These are phyloP conservation scores for Candida glaebosa DNA, from an alignment of 805 yeast genomes.

Conservation along the genomic window DNA sequence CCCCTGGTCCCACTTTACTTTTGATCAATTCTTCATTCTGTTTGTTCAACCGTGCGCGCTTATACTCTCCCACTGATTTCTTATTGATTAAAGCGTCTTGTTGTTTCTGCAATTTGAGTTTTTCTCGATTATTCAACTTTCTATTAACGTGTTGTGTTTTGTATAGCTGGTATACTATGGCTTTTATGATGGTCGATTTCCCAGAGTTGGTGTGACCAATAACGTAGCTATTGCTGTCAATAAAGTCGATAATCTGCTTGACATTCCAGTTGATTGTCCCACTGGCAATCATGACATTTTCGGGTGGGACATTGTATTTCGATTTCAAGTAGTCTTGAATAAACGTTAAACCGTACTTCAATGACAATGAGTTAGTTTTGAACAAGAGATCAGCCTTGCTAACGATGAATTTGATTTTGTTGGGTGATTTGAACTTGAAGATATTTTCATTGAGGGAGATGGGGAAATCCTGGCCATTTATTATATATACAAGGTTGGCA, in stretches of 20 bases:
- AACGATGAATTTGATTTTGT: conserved; percentile 37
- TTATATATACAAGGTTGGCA: conserved; percentile 54
- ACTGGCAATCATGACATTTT: conserved; percentile 47
- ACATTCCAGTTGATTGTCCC: conserved; percentile 54
- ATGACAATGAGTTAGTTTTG: conserved; percentile 22
- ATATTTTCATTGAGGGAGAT: conserved; percentile 44
- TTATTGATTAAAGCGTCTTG: conserved; percentile 14
- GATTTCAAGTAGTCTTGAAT: conserved; percentile 31
- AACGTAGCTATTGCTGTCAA: conserved; percentile 45
- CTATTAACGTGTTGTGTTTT: conserved; percentile 10
- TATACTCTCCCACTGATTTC: not conserved
- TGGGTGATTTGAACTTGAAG: conserved; percentile 28
- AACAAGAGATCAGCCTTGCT: conserved; percentile 46
- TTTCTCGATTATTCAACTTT: conserved; percentile 9
- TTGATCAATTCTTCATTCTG: conserved; percentile 17
- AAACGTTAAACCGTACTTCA: conserved; percentile 25
- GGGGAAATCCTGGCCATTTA: conserved; percentile 74
- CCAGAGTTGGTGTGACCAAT: conserved; percentile 71
- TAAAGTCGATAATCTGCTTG: conserved; percentile 27
- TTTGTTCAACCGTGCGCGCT: conserved; percentile 23
- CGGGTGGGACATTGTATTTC: conserved; percentile 26
- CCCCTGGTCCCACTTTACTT: conserved; percentile 41
- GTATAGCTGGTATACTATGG: conserved; percentile 29
- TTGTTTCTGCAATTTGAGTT: conserved; percentile 13
- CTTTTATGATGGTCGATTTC: conserved; percentile 57